Conservation (phyloP, 2,329 filamentous ascomycete genomes). For the Sporothrix pseudoabietina region DNA sequence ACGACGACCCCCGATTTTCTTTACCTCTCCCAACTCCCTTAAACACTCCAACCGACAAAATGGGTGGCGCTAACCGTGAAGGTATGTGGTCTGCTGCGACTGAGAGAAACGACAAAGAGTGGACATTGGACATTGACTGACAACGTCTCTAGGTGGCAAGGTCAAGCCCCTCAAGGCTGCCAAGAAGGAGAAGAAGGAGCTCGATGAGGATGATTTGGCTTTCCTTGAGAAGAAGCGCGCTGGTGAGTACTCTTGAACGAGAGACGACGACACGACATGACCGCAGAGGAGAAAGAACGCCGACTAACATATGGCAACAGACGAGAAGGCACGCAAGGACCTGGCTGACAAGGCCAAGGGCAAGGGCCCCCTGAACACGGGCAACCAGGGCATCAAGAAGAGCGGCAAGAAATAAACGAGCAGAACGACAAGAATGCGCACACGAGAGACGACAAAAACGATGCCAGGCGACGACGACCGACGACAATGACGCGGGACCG, state of each 20-base stretch:
- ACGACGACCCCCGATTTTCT: neutral
- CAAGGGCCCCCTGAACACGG: constrained; percentile 86
- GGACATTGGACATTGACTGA: neutral
- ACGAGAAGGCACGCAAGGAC: constrained; percentile 84
- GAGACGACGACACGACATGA: neutral
- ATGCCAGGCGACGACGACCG: neutral
- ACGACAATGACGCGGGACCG: neutral
- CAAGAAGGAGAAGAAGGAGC: constrained; percentile 80
- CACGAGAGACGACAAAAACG: neutral
- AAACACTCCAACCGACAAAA: constrained; percentile 42
- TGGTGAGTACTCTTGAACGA: constrained; percentile 59
- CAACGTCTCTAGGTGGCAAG: constrained; percentile 68
- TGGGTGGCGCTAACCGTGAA: constrained; percentile 70
- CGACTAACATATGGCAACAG: constrained; percentile 45
- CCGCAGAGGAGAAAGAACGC: neutral
- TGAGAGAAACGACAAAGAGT: too few relatives aligned
- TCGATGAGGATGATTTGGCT: constrained; percentile 85
- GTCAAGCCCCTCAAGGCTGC: constrained; percentile 82
- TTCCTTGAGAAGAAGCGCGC: constrained; percentile 82
- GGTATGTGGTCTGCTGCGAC: constrained; percentile 46
- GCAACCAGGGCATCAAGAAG: constrained; percentile 93
- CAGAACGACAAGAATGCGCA: neutral
- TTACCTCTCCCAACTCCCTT: neutral
- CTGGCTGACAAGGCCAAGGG: constrained; percentile 78
- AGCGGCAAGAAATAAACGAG: constrained; percentile 77